These are phyloP conservation scores for Talaromyces albobiverticillius DNA, from an alignment of 2,329 filamentous ascomycete genomes.

Conservation along the genomic window DNA sequence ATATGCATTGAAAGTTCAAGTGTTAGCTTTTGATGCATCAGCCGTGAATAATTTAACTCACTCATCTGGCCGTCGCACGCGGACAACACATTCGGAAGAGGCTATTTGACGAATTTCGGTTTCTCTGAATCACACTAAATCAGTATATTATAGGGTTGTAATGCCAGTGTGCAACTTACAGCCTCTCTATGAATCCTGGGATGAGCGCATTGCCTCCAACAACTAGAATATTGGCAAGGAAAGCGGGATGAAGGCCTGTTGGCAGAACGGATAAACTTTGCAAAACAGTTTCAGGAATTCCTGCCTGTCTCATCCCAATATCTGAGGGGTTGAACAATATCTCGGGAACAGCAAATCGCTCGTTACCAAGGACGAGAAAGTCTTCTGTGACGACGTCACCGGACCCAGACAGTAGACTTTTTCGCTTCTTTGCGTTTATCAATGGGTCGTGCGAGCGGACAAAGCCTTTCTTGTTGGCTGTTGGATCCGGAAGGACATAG, in stretches of 20 bases:
- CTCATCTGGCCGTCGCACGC: conserved; percentile 67
- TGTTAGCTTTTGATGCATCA: conserved; percentile 6
- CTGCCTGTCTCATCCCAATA: conserved; percentile 78
- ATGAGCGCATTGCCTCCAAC: conserved; percentile 83
- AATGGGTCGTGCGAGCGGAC: conserved; percentile 74
- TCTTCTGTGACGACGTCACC: conserved; percentile 63
- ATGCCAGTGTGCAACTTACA: conserved; percentile 46
- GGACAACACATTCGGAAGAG: conserved; percentile 73
- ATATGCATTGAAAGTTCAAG: conserved; percentile 2
- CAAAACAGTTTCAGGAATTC: conserved; percentile 77
- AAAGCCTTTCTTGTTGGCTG: conserved; percentile 62
- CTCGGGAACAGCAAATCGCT: conserved; percentile 87
- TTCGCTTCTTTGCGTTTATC: conserved; percentile 53
- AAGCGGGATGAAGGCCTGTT: conserved; percentile 75
- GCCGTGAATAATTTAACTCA: conserved; percentile 27
- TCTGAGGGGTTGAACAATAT: conserved; percentile 83
- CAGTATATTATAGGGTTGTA: conserved; percentile 17
- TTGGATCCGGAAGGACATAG: conserved; percentile 85
- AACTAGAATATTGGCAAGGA: conserved; percentile 82
- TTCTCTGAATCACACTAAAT: conserved; percentile 40
- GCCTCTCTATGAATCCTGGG: conserved; percentile 73
- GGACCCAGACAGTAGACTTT: conserved; percentile 46
- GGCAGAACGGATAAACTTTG: conserved; percentile 74
- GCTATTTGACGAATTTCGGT: conserved; percentile 69
- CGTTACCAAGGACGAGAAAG: conserved; percentile 81